These are phyloP conservation scores for Botryotinia globosa DNA, from an alignment of 2,329 filamentous ascomycete species.

Conservation along the genomic window DNA sequence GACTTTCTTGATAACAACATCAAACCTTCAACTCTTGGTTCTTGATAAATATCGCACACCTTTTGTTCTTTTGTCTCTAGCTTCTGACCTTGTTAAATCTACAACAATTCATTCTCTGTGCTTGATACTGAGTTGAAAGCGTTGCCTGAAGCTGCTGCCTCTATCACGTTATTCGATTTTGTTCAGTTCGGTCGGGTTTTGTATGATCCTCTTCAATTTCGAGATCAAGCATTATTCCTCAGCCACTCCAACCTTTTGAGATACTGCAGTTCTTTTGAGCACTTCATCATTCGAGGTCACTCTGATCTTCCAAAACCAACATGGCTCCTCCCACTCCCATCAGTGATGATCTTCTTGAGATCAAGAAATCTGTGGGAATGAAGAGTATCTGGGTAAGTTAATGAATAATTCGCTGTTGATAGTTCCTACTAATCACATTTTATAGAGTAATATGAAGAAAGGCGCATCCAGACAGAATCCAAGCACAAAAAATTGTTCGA, in stretches of 20 bases:
- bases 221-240: neutral
- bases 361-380: neutral
- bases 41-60: neutral
- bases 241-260: neutral
- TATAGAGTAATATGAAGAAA: neutral
- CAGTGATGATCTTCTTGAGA: neutral
- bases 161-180: neutral
- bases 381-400: neutral
- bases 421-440: neutral
- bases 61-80: neutral
- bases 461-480: no score
- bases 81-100: neutral
- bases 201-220: no score
- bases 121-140: neutral
- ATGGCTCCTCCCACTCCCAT: neutral
- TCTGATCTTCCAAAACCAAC: neutral
- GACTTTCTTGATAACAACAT: neutral
- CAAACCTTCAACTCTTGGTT: neutral
- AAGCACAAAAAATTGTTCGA: neutral
- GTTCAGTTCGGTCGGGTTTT: neutral
- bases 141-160: neutral
- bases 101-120: no score
- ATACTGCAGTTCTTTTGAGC: neutral
- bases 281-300: neutral
- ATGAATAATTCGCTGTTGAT: neutral